Conservation (phyloP, 305 asterid species). For the Vinca major region DNA sequence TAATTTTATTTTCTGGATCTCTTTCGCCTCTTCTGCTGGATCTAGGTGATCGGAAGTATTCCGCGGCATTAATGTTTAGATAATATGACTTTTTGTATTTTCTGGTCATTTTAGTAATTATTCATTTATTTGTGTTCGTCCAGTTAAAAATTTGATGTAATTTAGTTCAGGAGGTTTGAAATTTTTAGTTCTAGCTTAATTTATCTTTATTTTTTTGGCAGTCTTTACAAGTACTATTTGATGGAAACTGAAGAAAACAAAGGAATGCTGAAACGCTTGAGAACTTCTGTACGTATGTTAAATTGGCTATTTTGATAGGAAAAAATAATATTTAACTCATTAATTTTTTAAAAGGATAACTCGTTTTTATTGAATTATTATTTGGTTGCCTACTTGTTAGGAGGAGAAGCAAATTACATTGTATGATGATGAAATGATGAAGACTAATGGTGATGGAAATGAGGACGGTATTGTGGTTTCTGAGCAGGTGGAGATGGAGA, state of each 20-base stretch:
- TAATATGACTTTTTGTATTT: background rate
- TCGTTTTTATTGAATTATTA: background rate
- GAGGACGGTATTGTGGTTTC: conserved; percentile 38
- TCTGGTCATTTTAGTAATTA: too few species aligned
- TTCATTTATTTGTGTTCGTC: background rate
- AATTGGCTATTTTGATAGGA: background rate
- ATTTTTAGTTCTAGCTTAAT: background rate
- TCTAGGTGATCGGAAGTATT: background rate
- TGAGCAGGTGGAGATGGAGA: conserved; percentile 59
- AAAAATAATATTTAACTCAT: background rate
- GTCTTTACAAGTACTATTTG: background rate
- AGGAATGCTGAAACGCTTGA: conserved; percentile 49
- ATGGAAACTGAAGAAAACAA: conserved; percentile 38
- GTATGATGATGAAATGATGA: conserved; percentile 31
- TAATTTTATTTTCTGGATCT: background rate
- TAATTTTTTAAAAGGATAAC: too few species aligned
- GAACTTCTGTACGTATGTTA: conserved; percentile 42
- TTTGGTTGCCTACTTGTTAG: conserved; percentile 14
- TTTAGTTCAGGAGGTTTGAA: background rate
- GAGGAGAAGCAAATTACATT: conserved; percentile 30
- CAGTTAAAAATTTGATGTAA: too few species aligned
- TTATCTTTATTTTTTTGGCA: background rate
- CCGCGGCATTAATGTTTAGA: too few species aligned
- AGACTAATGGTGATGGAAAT: conserved; percentile 45
- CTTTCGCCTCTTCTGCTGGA: background rate